These are phyloP conservation scores for Linnemannia exigua DNA, from an alignment of 192 early-diverging fungal genomes.

Conservation along the genomic window DNA sequence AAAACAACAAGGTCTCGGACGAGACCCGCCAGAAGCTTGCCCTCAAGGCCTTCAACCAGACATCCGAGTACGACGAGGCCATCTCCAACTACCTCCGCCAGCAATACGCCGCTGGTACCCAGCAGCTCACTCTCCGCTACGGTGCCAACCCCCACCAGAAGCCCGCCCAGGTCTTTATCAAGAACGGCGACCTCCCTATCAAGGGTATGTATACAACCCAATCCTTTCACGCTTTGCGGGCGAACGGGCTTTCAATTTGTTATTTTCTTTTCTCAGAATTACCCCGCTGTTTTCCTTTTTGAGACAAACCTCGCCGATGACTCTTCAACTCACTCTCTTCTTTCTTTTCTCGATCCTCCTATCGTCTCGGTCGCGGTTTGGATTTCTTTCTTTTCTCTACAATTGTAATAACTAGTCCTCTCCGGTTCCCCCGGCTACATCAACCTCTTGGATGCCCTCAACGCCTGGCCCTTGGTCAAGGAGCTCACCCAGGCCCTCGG, in stretches of 20 bases:
- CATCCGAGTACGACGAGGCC: constrained; percentile 95
- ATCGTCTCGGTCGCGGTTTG: neutral
- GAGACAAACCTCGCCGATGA: constrained; percentile 1
- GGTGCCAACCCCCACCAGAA: constrained; percentile 99
- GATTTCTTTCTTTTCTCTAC: neutral
- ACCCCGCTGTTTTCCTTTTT: constrained; percentile 59
- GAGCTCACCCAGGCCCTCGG: constrained; percentile 89
- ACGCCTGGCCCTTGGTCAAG: constrained; percentile 98
- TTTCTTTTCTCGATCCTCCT: neutral
- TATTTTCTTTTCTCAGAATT: constrained; percentile 24
- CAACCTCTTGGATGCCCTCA: constrained; percentile 97
- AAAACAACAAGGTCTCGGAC: constrained; percentile 69
- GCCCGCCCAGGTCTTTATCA: constrained; percentile 94
- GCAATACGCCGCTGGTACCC: constrained; percentile 85
- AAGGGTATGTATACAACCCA: constrained; percentile 42
- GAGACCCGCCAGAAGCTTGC: constrained; percentile 84
- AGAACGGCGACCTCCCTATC: constrained; percentile 87
- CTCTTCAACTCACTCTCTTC: neutral
- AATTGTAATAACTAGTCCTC: constrained; percentile 69
- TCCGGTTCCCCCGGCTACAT: constrained; percentile 98
- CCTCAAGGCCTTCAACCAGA: constrained; percentile 94
- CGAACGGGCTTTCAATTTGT: constrained; percentile 43
- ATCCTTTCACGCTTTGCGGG: neutral
- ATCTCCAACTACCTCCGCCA: constrained; percentile 96
- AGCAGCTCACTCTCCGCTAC: constrained; percentile 91